Base-by-base conservation (phyloP, 306 rosid species). In the Sesbania bispinosa region DNA sequence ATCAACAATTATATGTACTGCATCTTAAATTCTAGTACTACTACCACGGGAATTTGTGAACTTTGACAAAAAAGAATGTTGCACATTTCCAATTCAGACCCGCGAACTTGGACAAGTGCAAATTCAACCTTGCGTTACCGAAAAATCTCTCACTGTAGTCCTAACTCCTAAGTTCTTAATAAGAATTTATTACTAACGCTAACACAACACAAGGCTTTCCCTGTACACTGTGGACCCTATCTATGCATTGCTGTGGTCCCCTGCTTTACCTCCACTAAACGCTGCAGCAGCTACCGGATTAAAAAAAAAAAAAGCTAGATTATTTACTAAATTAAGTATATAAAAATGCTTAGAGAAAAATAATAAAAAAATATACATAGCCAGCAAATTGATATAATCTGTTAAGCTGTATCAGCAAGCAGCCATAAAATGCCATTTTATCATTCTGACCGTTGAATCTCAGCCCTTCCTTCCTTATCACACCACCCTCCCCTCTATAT, bases 381-480 rank as follows among this genome's bases (percentile, higher is more conserved):
- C 47, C 35, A 14, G n/a, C 36, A 72, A 84, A 58, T 39, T 66
- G 63, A 72, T 73, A 80, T n/a, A n/a, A n/a, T n/a, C n/a, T n/a
- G 79, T 70, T 62, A 64, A 32, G 19, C 61, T 21, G 59, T 15
- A 20, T 73, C 38, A 42, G 20, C 47, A 69, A 55, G 39, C 10
- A 15, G 67, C 47, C 91, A 86, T 60, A 85, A 57, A 83, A 88
- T 26, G 85, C 78, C 89, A 81, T 67, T 10, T 45, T 62, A 59
- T 53, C 10, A 61, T 74, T 88, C 87, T 85, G 92, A 85, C 74
- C 50, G 45, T 84, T 81, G 19, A 93, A 93, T 90, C 97, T 93
- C 96, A 76, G 66, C 98, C 98, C 96, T 88, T 90, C 92, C 87
- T 90, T 87, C 85, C 98, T 93, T 93, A 93, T 93, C 98, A 84